These are phyloP conservation scores for Fusarium sterilihyphosum DNA, from an alignment of 2,329 filamentous ascomycete genomes.

Conservation along the genomic window DNA sequence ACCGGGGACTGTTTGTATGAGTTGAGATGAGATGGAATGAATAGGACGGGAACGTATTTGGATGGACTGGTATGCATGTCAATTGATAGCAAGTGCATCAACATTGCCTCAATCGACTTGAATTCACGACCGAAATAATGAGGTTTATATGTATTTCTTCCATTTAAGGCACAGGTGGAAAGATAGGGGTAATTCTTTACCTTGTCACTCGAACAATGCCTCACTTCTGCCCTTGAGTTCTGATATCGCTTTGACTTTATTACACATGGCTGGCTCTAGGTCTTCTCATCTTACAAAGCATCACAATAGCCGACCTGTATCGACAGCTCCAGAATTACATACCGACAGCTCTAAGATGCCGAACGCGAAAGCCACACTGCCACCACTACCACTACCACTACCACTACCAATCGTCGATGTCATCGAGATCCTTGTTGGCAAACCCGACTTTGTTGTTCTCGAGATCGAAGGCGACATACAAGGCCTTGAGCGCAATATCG, in stretches of 20 bases:
- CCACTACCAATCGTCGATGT: constrained; percentile 23
- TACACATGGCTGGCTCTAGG: constrained; percentile 11
- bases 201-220: neutral
- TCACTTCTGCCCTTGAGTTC: neutral
- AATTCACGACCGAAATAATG: constrained; percentile 10
- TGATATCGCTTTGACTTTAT: neutral
- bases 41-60: constrained; percentile 18
- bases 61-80: constrained; percentile 11
- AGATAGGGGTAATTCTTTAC: constrained; percentile 21
- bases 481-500: constrained; percentile 80
- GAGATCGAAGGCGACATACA: constrained; percentile 77
- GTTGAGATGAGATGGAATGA: constrained; percentile 4
- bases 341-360: neutral
- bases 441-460: constrained; percentile 53
- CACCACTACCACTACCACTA: neutral
- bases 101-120: constrained; percentile 8
- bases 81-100: constrained; percentile 32
- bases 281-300: constrained; percentile 14
- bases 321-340: constrained; percentile 9
- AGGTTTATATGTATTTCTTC: constrained; percentile 37
- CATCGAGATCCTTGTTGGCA: constrained; percentile 54
- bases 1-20: neutral
- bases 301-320: constrained; percentile 1
- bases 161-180: constrained; percentile 13
- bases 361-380: neutral